Percentiles rank a stretch among this genome's conserved stretches.
Evolutionary conservation across 441 rosid genomes (phyloP).

Genomic region (Bruguiera hainesii): DNA sequence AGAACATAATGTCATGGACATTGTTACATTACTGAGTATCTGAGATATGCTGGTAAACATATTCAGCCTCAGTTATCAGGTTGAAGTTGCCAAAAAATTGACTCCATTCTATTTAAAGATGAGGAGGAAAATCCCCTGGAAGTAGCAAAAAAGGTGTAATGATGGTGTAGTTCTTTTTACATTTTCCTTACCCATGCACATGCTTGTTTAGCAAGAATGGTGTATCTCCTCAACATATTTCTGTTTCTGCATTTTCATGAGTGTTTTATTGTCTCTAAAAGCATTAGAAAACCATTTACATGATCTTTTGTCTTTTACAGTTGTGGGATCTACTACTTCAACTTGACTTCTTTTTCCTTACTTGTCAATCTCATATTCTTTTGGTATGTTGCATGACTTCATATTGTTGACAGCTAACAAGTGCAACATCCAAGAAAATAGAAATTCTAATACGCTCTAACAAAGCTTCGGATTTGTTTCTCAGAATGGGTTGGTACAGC

Average conservation of each 20-base stretch:
- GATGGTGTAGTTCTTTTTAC: not conserved
- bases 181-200: no score
- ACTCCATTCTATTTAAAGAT: conserved; percentile 81
- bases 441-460: conserved; percentile 93
- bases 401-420: conserved; percentile 63
- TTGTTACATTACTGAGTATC: conserved; percentile 65
- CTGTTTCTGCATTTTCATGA: no score
- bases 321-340: not conserved
- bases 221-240: no score
- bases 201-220: no score
- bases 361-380: not conserved
- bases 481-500: conserved; percentile 65
- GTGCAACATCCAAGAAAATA: conserved; percentile 93
- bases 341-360: not conserved
- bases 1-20: conserved; percentile 62
- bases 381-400: not conserved
- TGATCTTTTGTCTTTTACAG: no score
- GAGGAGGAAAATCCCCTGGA: conserved; percentile 94
- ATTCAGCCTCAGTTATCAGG: conserved; percentile 78
- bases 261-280: no score
- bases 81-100: conserved; percentile 90
- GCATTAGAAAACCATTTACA: no score
- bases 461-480: conserved; percentile 91
- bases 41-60: conserved; percentile 83
- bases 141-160: conserved; percentile 77